Evolutionary conservation across 2,329 filamentous ascomycete genomes (phyloP), one percentile per base, ranked within the genome.

Genomic region (Verticillium albo-atrum): DNA sequence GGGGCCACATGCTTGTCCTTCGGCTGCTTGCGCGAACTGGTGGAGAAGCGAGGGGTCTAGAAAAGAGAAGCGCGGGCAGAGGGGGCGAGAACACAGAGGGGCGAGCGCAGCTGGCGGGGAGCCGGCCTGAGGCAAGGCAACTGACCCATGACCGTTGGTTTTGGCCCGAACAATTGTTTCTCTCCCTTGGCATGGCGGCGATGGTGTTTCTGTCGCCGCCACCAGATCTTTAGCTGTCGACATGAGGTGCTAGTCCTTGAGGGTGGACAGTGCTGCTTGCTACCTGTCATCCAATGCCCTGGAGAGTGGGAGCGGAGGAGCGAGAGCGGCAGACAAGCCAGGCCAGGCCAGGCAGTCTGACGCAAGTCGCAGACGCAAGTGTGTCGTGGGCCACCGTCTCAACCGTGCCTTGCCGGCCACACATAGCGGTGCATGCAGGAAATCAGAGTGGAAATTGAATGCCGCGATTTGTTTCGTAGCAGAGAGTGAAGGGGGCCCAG

Each of bases 1-100:
- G 14, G n/a, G n/a, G 20, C 10, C 20, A 50, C 17, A 10, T 50
- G 5, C 10, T 4, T 50, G n/a, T 25, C 14, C 42, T 14, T 20
- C 58, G 55, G 55, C 52, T 57, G 51, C 58, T 51, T 64, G 68
- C 65, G 59, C 61, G 68, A 71, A 70, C 68, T 63, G 67, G 67
- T 68, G 68, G 67, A 68, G 65, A 62, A 61, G 58, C 15, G 23
- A 20, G 35, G 12, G n/a, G 20, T 6, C 30, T 32, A 14, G 10
- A 32, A 32, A 32, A 14, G 30, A 32, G 7, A 32, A 14, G n/a
- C n/a, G n/a, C n/a, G n/a, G n/a, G n/a, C n/a, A 32, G 30, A 32
- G 30, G 14, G 14, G 30, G 4, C 1, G 30, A 32, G 30, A 14
- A 14, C 9, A 14, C 9, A 12, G 7, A 14, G 30, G 30, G 4